Evolutionary conservation across 2,329 filamentous ascomycete genomes (phyloP).

Genomic region (Xenoacremonium recifei): DNA sequence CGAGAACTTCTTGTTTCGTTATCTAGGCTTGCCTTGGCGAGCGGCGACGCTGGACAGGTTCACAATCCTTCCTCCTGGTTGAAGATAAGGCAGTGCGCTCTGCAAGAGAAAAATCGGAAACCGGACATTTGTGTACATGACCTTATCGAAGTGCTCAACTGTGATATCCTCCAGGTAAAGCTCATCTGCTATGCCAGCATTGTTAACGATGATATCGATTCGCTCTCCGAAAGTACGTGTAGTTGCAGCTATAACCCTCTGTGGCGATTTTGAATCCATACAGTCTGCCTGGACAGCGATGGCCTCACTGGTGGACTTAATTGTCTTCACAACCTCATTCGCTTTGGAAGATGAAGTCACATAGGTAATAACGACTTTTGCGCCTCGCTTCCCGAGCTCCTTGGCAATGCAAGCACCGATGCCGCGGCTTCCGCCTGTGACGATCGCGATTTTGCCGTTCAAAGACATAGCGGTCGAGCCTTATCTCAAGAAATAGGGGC

Average conservation of each 20-base stretch:
- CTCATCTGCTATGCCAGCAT: slow-evolving; percentile 5
- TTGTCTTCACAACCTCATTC: not conserved
- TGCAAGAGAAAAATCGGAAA: slow-evolving; percentile 26
- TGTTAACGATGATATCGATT: slow-evolving; percentile 10
- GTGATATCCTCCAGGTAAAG: slow-evolving; percentile 4
- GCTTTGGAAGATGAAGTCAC: not conserved
- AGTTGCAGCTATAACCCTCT: not conserved
- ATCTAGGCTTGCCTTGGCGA: slow-evolving; percentile 19
- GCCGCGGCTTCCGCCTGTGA: slow-evolving; percentile 8
- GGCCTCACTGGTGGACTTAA: not conserved
- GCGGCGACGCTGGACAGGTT: slow-evolving; percentile 25
- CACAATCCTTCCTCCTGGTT: slow-evolving; percentile 25
- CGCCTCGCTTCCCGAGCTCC: slow-evolving; percentile 6
- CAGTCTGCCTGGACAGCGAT: slow-evolving; percentile 1
- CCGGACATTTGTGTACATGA: slow-evolving; percentile 5
- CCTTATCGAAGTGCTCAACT: slow-evolving; percentile 1
- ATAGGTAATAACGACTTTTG: slow-evolving; percentile 2
- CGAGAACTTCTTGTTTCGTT: no score
- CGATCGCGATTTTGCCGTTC: slow-evolving; percentile 7
- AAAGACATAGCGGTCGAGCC: not conserved
- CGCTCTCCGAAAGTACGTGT: not conserved
- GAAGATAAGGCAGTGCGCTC: slow-evolving; percentile 21
- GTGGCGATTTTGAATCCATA: not conserved
- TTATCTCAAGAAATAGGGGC: no score
- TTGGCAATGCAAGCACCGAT: slow-evolving; percentile 8